phyloP scores from a whole-genome alignment of 2,329 filamentous ascomycete species.

The Thielaviopsis punctulata region DNA sequence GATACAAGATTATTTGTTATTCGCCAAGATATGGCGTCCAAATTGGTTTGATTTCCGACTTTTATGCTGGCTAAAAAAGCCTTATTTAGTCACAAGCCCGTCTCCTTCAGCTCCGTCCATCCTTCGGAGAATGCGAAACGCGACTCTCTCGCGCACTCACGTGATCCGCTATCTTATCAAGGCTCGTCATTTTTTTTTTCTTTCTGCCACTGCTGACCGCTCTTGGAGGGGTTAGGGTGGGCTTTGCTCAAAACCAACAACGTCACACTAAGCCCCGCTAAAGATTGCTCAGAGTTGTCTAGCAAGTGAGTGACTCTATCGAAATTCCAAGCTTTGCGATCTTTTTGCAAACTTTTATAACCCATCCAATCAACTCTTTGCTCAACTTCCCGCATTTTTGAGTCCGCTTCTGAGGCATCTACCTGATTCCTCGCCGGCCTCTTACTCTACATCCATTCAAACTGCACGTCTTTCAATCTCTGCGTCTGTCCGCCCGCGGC shows the following conservation, averaged over 20 bases:
- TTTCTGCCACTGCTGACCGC: slow-evolving; percentile 10
- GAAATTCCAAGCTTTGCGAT: background rate
- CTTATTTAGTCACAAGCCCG: too few relatives aligned
- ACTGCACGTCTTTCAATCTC: slow-evolving; percentile 27
- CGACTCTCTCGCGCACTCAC: slow-evolving; percentile 5
- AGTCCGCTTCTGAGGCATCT: slow-evolving; percentile 15
- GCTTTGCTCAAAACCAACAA: background rate
- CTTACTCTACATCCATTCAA: slow-evolving; percentile 19
- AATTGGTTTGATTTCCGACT: too few relatives aligned
- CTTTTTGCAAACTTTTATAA: background rate
- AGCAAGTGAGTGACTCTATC: background rate
- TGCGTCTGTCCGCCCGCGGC: slow-evolving; percentile 19
- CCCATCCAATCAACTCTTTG: too few relatives aligned
- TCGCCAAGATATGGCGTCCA: too few relatives aligned
- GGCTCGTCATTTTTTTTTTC: background rate
- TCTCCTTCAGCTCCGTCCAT: too few relatives aligned
- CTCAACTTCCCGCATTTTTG: background rate
- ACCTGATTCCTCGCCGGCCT: slow-evolving; percentile 28
- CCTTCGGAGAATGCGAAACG: too few relatives aligned
- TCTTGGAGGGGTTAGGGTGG: slow-evolving; percentile 8
- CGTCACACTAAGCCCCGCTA: slow-evolving; percentile 3
- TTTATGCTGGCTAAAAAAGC: too few relatives aligned
- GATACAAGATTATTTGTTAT: too few relatives aligned
- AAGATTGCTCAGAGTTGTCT: background rate
- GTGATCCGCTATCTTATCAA: slow-evolving; percentile 1